Evolutionary conservation across 106 monocot genomes (phyloP).

Genomic region (Allium sativum): DNA sequence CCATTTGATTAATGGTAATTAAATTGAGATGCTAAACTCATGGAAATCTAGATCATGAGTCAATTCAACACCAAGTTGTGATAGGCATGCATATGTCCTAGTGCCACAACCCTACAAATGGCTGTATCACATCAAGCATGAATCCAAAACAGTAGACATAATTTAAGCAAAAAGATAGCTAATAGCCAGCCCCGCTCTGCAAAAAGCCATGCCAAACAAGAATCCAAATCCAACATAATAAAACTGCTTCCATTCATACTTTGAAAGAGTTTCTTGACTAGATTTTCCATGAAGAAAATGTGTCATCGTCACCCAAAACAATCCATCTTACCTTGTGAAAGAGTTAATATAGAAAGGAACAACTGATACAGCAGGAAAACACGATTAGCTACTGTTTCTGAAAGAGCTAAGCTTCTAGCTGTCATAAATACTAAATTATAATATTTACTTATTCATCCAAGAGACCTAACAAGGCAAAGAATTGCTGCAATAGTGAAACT

Average conservation of each 20-base stretch:
- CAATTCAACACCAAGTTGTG: conserved; percentile 67
- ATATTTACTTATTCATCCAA: too few species aligned
- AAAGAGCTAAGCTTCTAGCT: too few species aligned
- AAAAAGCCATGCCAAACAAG: conserved; percentile 81
- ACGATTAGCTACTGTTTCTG: too few species aligned
- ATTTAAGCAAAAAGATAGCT: conserved; percentile 58
- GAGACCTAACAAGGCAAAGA: too few species aligned
- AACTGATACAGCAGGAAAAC: too few species aligned
- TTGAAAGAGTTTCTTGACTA: conserved; percentile 37
- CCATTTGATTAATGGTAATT: too few species aligned
- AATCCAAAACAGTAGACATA: conserved; percentile 57
- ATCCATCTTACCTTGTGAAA: conserved; percentile 54
- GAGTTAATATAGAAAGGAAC: too few species aligned
- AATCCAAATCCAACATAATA: conserved; percentile 51
- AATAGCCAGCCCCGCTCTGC: conserved; percentile 74
- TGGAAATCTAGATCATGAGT: conserved; percentile 79
- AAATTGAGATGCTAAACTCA: conserved; percentile 46
- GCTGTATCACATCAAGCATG: conserved; percentile 62
- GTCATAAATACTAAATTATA: too few species aligned
- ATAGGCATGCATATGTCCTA: conserved; percentile 61
- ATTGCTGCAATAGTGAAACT: too few species aligned
- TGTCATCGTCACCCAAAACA: conserved; percentile 89
- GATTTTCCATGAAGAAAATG: conserved; percentile 68
- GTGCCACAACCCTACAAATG: conserved; percentile 75
- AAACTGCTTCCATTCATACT: conserved; percentile 51